Percentiles rank a stretch among this genome's conserved stretches.
phyloP scores from a whole-genome alignment of 129 eudicot genomes.

The Deinandra increscens region DNA sequence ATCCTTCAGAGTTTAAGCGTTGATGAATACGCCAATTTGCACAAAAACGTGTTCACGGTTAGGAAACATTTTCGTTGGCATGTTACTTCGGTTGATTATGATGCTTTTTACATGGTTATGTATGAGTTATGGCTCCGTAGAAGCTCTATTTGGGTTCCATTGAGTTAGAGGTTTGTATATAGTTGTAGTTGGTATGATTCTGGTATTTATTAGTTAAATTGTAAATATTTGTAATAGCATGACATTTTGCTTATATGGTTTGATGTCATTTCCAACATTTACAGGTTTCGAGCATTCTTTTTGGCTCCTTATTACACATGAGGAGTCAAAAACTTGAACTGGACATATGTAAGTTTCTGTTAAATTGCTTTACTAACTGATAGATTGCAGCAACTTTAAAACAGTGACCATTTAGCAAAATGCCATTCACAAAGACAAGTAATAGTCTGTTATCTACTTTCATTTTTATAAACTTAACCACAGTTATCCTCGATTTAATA shows the following conservation, averaged over 20 bases:
- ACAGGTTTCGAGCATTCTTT: neutral
- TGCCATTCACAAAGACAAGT: too few species aligned
- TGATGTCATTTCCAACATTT: neutral
- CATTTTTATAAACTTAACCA: too few species aligned
- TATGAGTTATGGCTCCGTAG: constrained; percentile 86
- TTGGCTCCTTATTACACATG: neutral
- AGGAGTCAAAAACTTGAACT: too few species aligned
- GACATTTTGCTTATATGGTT: constrained; percentile 4
- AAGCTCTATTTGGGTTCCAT: constrained; percentile 47
- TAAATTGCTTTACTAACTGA: too few species aligned
- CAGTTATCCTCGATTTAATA: too few species aligned
- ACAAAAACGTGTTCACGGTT: constrained; percentile 53
- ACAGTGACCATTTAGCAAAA: too few species aligned
- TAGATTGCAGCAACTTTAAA: too few species aligned
- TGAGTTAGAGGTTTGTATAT: constrained; percentile 14
- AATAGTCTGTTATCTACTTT: too few species aligned
- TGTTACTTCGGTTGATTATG: constrained; percentile 55
- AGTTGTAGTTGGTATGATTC: constrained; percentile 6
- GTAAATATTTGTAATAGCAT: constrained; percentile 19
- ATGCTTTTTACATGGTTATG: constrained; percentile 80
- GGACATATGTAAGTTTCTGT: too few species aligned
- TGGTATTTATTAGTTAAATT: neutral
- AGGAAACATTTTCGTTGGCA: constrained; percentile 86
- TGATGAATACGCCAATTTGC: constrained; percentile 46
- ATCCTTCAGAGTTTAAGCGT: constrained; percentile 43